These are phyloP conservation scores for Alternaria sp. DNA, from an alignment of 2,329 filamentous ascomycete species.

Conservation along the genomic window DNA sequence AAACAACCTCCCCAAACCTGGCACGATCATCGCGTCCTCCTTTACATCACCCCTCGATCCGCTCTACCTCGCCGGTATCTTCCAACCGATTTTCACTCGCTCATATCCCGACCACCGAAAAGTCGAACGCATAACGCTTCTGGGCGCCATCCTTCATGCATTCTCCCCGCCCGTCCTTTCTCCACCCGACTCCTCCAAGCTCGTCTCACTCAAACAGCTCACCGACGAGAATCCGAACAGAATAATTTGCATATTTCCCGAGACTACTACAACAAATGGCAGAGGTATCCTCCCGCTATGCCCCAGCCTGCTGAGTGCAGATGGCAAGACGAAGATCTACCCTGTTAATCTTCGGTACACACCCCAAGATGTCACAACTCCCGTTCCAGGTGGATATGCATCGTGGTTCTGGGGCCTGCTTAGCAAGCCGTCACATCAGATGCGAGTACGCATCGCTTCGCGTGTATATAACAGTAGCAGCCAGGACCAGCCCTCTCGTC, in stretches of 20 bases:
- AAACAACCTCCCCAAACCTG: slow-evolving; percentile 76
- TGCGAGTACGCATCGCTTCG: slow-evolving; percentile 89
- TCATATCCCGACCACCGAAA: slow-evolving; percentile 78
- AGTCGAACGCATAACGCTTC: slow-evolving; percentile 79
- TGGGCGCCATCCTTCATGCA: slow-evolving; percentile 76
- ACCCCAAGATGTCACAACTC: slow-evolving; percentile 88
- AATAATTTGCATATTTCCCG: slow-evolving; percentile 87
- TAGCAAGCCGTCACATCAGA: slow-evolving; percentile 83
- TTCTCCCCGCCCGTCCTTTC: slow-evolving; percentile 65
- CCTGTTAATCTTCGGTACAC: slow-evolving; percentile 91
- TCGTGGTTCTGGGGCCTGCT: slow-evolving; percentile 87
- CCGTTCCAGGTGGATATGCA: slow-evolving; percentile 76
- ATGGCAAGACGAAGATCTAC: slow-evolving; percentile 78
- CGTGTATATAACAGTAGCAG: slow-evolving; percentile 60
- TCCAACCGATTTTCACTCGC: slow-evolving; percentile 92
- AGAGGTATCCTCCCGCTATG: slow-evolving; percentile 86
- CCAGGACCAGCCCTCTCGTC: slow-evolving; percentile 26
- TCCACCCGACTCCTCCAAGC: slow-evolving; percentile 43
- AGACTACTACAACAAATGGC: slow-evolving; percentile 94
- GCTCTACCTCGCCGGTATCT: slow-evolving; percentile 92
- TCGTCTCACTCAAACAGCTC: slow-evolving; percentile 58
- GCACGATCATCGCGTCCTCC: slow-evolving; percentile 85
- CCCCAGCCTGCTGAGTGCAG: slow-evolving; percentile 74
- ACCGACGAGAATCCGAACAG: slow-evolving; percentile 73
- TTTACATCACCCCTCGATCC: slow-evolving; percentile 94